Conservation (phyloP, 2,329 filamentous ascomycete species). For the Metarhizium album region DNA sequence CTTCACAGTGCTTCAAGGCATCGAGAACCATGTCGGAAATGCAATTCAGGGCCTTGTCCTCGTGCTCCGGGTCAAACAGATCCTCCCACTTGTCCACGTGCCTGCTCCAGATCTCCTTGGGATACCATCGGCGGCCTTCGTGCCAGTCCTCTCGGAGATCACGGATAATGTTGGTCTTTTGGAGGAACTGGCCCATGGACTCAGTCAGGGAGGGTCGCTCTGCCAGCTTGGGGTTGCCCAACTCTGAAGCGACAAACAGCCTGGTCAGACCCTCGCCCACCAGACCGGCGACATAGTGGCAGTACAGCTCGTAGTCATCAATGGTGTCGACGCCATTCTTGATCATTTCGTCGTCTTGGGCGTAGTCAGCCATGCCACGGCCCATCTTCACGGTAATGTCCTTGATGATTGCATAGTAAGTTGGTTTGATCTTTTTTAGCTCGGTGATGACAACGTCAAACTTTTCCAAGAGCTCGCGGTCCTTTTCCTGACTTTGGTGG, state of each 20-base stretch:
- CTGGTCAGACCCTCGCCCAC: slow-evolving; percentile 89
- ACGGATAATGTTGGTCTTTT: slow-evolving; percentile 98
- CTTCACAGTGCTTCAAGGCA: slow-evolving; percentile 74
- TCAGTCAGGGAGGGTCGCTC: slow-evolving; percentile 73
- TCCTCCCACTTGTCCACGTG: slow-evolving; percentile 85
- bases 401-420: slow-evolving; percentile 77
- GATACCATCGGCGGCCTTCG: slow-evolving; percentile 87
- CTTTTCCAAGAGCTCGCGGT: slow-evolving; percentile 81
- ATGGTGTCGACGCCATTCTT: slow-evolving; percentile 70
- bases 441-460: slow-evolving; percentile 82
- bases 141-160: slow-evolving; percentile 84
- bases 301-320: slow-evolving; percentile 90
- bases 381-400: slow-evolving; percentile 94
- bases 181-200: slow-evolving; percentile 94
- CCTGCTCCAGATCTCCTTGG: slow-evolving; percentile 93
- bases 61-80: slow-evolving; percentile 72
- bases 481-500: slow-evolving; percentile 83
- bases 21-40: slow-evolving; percentile 92
- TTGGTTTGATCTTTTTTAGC: slow-evolving; percentile 77
- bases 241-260: slow-evolving; percentile 76
- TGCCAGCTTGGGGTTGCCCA: slow-evolving; percentile 77
- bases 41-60: slow-evolving; percentile 69
- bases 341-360: slow-evolving; percentile 70
- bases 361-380: slow-evolving; percentile 97
- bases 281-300: slow-evolving; percentile 96